Conservation (phyloP, 345 rosid genomes). For the Linum usitatissimum region DNA sequence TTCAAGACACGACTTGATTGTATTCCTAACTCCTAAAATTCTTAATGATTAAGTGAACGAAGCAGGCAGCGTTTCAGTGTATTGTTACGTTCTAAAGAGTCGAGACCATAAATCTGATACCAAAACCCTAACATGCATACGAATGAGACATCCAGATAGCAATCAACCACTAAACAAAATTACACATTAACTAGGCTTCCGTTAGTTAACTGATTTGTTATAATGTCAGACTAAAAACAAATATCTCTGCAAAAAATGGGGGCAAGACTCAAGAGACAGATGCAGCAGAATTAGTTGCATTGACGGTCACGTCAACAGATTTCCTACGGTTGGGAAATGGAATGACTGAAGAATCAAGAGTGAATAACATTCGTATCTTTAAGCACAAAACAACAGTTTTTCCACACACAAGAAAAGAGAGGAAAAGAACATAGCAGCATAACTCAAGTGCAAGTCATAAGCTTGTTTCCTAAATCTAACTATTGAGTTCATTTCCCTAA, state of each 20-base stretch:
- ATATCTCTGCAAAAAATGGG: too few species aligned
- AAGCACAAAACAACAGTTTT: not conserved
- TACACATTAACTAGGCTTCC: too few species aligned
- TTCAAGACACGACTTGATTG: too few species aligned
- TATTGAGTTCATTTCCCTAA: too few species aligned
- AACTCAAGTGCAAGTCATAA: not conserved
- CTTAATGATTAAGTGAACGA: not conserved
- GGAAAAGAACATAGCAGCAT: not conserved
- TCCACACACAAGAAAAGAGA: too few species aligned
- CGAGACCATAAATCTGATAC: not conserved
- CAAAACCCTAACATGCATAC: too few species aligned
- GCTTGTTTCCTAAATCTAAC: not conserved
- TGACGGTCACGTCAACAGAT: not conserved
- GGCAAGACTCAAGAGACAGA: too few species aligned
- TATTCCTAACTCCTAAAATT: too few species aligned
- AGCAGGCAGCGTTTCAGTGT: not conserved
- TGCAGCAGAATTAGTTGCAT: not conserved
- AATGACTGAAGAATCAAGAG: not conserved
- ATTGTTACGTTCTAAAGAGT: not conserved
- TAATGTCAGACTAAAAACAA: too few species aligned
- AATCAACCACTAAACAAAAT: too few species aligned
- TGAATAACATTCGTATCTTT: not conserved
- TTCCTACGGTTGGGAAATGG: not conserved
- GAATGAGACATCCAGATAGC: too few species aligned
- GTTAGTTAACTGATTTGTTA: too few species aligned